Evolutionary conservation across 2,329 filamentous ascomycete genomes (phyloP).

Genomic region (Hysterium pulicare): DNA sequence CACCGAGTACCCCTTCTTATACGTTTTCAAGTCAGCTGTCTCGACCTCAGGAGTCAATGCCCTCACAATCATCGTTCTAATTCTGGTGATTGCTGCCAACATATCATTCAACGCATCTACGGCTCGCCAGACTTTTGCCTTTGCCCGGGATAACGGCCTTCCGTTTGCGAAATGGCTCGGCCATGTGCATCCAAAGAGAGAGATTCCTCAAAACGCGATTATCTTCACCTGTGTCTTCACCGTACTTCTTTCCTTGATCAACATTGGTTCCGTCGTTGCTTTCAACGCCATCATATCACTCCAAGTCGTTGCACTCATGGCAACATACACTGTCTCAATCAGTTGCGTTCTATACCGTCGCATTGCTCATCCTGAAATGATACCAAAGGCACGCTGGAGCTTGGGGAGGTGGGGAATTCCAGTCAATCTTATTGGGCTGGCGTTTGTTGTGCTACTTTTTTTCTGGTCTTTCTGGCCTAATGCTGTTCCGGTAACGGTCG

Average conservation of each 20-base stretch:
- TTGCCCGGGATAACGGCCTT: slow-evolving; percentile 22
- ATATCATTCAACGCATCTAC: slow-evolving; percentile 24
- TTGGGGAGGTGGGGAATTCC: slow-evolving; percentile 33
- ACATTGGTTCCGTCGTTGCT: slow-evolving; percentile 36
- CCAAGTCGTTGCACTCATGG: slow-evolving; percentile 20
- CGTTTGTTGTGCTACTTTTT: slow-evolving; percentile 38
- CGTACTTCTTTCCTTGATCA: slow-evolving; percentile 37
- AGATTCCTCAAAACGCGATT: slow-evolving; percentile 18
- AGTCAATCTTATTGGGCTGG: slow-evolving; percentile 32
- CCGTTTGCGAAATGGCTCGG: slow-evolving; percentile 14
- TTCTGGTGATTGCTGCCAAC: slow-evolving; percentile 16
- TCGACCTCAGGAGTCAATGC: slow-evolving; percentile 16
- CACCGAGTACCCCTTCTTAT: slow-evolving; percentile 34
- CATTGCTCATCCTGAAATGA: slow-evolving; percentile 7
- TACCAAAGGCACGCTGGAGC: slow-evolving; percentile 30
- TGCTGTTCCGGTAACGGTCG: slow-evolving; percentile 8
- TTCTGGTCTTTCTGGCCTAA: slow-evolving; percentile 39
- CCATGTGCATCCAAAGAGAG: slow-evolving; percentile 15
- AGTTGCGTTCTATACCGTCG: slow-evolving; percentile 23
- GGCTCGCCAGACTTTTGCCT: slow-evolving; percentile 19
- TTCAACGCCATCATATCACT: slow-evolving; percentile 38
- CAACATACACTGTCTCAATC: slow-evolving; percentile 21
- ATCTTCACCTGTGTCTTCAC: slow-evolving; percentile 25
- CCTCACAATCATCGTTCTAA: slow-evolving; percentile 20
- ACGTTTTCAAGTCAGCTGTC: slow-evolving; percentile 28